Conservation (phyloP, 306 rosid species). For the Castanospermum australe region DNA sequence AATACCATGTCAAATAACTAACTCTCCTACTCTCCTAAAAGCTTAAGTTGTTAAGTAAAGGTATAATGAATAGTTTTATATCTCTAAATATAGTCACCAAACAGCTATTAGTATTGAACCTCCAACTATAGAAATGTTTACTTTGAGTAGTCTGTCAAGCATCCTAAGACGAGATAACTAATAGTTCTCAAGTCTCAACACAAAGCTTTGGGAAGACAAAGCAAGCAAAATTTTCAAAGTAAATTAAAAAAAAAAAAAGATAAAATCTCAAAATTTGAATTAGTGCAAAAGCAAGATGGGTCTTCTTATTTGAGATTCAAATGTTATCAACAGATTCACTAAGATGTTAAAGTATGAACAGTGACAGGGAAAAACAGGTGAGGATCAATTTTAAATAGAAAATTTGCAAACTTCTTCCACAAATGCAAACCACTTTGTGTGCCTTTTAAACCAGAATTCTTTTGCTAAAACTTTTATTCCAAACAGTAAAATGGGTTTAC, state of each 20-base stretch:
- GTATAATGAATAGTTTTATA: too few relatives aligned
- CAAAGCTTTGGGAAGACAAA: background rate
- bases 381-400: background rate
- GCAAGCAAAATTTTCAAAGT: background rate
- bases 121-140: background rate
- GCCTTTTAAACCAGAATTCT: background rate
- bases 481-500: background rate
- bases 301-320: background rate
- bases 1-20: too few relatives aligned
- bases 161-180: conserved; percentile 3
- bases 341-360: background rate
- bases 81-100: background rate
- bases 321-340: background rate
- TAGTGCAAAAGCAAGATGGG: background rate
- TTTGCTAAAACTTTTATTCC: background rate
- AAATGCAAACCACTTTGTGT: background rate
- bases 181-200: background rate
- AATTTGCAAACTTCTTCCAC: background rate
- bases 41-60: too few relatives aligned
- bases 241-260: too few relatives aligned
- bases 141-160: background rate
- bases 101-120: background rate
- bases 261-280: background rate
- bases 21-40: too few relatives aligned
- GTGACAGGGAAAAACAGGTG: background rate